Base-by-base conservation (phyloP, 2,329 filamentous ascomycete species). In the Dothiorella sarmentorum region DNA sequence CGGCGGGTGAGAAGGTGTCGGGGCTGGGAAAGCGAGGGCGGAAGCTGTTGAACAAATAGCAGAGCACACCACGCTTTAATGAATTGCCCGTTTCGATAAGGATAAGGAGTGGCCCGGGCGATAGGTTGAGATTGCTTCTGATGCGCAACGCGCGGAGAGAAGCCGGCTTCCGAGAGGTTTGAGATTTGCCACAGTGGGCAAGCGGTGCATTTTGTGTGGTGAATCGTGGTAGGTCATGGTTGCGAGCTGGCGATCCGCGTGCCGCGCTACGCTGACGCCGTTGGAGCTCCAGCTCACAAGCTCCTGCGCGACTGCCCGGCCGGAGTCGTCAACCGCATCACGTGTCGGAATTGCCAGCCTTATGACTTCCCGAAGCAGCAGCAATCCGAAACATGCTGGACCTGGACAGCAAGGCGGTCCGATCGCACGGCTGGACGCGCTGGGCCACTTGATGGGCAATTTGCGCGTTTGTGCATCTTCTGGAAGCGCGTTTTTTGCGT, bases 81-180 rank as follows among this genome's bases (percentile, higher is more conserved):
- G 51, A 55, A 29, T 22, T 55, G 17, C 51, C 51, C 18, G 51
- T 15, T 43, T 42, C 22, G 51, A 55, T 55, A 55, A 43, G 51
- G 51, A 40, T 55, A 43, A 55, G 51, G 35, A 55, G 51, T 26
- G 31, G 33, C 47, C 31, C 18, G 22, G 10, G 15, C 47, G 47
- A 52, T 52, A 38, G 47, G 47, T 22, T 52, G 47, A 38, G 31
- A 52, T 38, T 52, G 45, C 29, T 52, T 26, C 22, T 27, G 40
- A 17, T 7, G 40, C 40, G 13, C 47, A n/a, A 49, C 22, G 47
- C 31, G 37, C 47, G 47, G 44, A 22, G 47, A 10, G 47, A 38
- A 52, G 18, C 20, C 22, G 20, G 47, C 47, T 38, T 52, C 20
- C 18, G 33, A 22, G n/a, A 15, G 7, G 27, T 27, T 24, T 7